Evolutionary conservation across 2,329 filamentous ascomycete genomes (phyloP).

Genomic region (Didymella pomorum): DNA sequence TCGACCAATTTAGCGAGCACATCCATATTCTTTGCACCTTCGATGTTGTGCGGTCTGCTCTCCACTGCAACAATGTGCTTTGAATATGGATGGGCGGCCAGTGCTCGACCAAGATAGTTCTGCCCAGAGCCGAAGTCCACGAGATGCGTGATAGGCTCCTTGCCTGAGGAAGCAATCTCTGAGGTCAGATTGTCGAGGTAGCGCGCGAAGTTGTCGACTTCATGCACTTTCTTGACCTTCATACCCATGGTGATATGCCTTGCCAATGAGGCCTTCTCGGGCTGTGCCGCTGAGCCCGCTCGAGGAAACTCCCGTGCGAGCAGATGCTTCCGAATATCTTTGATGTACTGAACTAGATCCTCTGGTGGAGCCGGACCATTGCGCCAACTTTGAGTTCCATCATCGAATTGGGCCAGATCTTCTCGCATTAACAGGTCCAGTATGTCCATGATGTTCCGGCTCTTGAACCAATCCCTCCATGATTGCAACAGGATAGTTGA

Average conservation of each 20-base stretch:
- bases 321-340: conserved; percentile 72
- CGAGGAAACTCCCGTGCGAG: conserved; percentile 68
- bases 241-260: conserved; percentile 84
- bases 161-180: conserved; percentile 53
- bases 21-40: conserved; percentile 84
- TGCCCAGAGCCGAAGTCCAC: conserved; percentile 97
- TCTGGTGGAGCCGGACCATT: conserved; percentile 55
- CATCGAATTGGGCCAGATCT: conserved; percentile 63
- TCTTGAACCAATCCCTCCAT: conserved; percentile 82
- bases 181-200: conserved; percentile 76
- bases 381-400: conserved; percentile 50
- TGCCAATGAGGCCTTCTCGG: conserved; percentile 66
- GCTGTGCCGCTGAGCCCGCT: conserved; percentile 29
- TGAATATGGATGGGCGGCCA: conserved; percentile 87
- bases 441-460: conserved; percentile 75
- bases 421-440: conserved; percentile 83
- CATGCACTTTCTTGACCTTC: conserved; percentile 95
- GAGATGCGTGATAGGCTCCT: conserved; percentile 74
- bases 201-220: conserved; percentile 88
- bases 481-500: conserved; percentile 75
- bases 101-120: conserved; percentile 89
- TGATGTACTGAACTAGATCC: conserved; percentile 75
- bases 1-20: conserved; percentile 78
- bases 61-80: conserved; percentile 90
- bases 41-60: conserved; percentile 84